Percentiles rank a stretch among this genome's conserved stretches.
These are phyloP conservation scores for Brasenia schreberi DNA, from an alignment of 164 flowering plant species.

Conservation along the genomic window DNA sequence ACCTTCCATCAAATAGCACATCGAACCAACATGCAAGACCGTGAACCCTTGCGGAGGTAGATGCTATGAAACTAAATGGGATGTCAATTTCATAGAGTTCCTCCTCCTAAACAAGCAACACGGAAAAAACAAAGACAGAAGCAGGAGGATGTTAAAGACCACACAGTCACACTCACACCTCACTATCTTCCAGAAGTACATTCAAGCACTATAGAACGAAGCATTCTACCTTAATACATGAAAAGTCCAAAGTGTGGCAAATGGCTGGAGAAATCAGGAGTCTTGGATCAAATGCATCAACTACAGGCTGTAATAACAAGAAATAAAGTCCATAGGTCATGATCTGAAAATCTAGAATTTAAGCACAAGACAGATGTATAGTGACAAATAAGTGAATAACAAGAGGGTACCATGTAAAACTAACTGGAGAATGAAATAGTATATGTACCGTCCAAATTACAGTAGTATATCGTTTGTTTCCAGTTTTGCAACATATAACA, in stretches of 20 bases:
- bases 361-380: too few relatives aligned
- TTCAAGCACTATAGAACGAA: too few relatives aligned
- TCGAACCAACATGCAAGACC: conserved; percentile 99
- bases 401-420: too few relatives aligned
- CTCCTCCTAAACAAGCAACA: conserved; percentile 54
- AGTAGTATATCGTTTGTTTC: too few relatives aligned
- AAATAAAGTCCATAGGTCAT: conserved; percentile 2
- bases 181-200: too few relatives aligned
- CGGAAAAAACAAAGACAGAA: conserved; percentile 1
- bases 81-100: conserved; percentile 83
- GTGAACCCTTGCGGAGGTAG: conserved; percentile 84
- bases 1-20: conserved; percentile 94
- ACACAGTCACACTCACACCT: not conserved
- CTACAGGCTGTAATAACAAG: conserved; percentile 69
- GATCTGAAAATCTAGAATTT: too few relatives aligned
- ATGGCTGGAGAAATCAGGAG: conserved; percentile 80
- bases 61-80: conserved; percentile 62
- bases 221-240: conserved; percentile 45
- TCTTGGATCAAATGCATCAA: conserved; percentile 99
- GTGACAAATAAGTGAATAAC: too few relatives aligned
- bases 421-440: too few relatives aligned
- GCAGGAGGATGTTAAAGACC: not conserved
- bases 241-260: conserved; percentile 61
- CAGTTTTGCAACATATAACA: too few relatives aligned
- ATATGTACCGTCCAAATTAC: too few relatives aligned